phyloP scores from a whole-genome alignment of 2,329 filamentous ascomycete genomes.

The Paecilomyces fulvus region DNA sequence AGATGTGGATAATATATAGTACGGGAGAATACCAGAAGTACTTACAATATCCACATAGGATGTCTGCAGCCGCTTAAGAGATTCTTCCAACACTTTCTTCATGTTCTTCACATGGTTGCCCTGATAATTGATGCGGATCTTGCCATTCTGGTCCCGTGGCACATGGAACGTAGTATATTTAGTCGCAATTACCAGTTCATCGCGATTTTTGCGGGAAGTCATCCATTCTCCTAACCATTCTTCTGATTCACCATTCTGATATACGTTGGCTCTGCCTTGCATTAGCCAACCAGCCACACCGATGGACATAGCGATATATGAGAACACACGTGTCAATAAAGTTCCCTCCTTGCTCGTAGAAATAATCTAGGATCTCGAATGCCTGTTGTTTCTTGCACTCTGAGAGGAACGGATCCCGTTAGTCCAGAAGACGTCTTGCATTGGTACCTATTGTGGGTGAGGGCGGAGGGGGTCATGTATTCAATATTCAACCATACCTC shows the following conservation, averaged over 20 bases:
- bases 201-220: conserved; percentile 32
- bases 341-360: conserved; percentile 41
- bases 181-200: conserved; percentile 47
- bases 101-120: conserved; percentile 28
- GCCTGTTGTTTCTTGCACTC: conserved; percentile 38
- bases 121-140: conserved; percentile 28
- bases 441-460: too few relatives aligned
- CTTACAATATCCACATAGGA: conserved; percentile 27
- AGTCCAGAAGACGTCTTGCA: conserved; percentile 12
- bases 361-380: conserved; percentile 41
- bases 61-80: conserved; percentile 25
- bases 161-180: conserved; percentile 41
- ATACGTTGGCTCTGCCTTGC: conserved; percentile 30
- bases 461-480: not conserved
- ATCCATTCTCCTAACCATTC: conserved; percentile 46
- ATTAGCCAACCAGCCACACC: not conserved
- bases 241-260: conserved; percentile 41
- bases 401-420: conserved; percentile 17
- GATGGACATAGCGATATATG: not conserved
- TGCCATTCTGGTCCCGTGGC: conserved; percentile 17
- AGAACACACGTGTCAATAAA: conserved; percentile 42
- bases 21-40: not conserved
- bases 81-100: conserved; percentile 16
- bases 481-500: not conserved
- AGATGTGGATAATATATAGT: not conserved